Evolutionary conservation across 345 rosid genomes (phyloP), one percentile per base, ranked within the genome.

Genomic region (Bretschneidera sinensis): DNA sequence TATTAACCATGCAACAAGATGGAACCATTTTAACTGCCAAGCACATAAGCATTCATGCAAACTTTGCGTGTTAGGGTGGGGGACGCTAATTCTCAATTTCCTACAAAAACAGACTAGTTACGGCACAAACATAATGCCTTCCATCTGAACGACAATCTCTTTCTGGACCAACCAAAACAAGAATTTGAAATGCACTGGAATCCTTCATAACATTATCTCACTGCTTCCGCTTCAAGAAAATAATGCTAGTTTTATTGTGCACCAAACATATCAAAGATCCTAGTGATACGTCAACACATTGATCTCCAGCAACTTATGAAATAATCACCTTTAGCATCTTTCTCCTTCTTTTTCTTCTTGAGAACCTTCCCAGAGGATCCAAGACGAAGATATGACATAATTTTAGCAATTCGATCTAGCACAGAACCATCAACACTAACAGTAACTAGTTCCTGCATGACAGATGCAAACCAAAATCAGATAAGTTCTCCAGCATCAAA

Each of bases 351-450:
- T 78, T 94, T 94, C 96, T 90, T 92, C 88, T 94, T 94, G 52
- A 90, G 90, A 71, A 94, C 95, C 85, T 94, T 90, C 63, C 99
- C 99, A 34, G 99, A 88, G 67, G 99, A 88, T 65, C 97, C 97
- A 71, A 90, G 99, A 65, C 99, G 97, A 72, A 94, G 97, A 75
- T 94, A 94, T 28, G 88, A 78, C 96, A 94, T 85, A 62, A 94
- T 90, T 76, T 89, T 94, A 48, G 96, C 86, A 74, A 94, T 94
- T 55, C 96, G 85, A 79, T 94, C 99, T 61, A 94, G 86, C 64
- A 94, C 97, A 60, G 99, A 88, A 62, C 95, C 96, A 76, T 94
- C 97, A 69, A 94, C 97, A 65, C 74, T 78, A 55, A 88, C 97
- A 31, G 95, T 84, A 55, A 94, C 96, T 89, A 86, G 81, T 82